phyloP scores from a whole-genome alignment of 106 monocot species.

The Iris macrosiphon region DNA sequence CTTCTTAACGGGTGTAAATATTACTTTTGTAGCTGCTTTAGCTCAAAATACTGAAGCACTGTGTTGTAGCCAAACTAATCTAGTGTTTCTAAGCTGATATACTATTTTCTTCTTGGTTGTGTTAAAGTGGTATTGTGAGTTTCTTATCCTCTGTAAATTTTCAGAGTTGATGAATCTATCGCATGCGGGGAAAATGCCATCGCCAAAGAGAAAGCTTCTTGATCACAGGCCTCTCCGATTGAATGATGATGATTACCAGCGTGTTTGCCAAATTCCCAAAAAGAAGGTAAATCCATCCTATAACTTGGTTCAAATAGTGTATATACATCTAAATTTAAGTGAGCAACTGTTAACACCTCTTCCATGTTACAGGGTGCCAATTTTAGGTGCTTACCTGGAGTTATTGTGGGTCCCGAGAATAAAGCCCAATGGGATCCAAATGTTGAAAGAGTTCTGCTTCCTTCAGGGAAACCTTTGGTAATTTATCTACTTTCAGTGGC shows the following conservation, averaged over 20 bases:
- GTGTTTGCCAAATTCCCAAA: conserved; percentile 4
- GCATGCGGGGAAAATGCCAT: background rate
- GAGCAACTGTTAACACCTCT: background rate
- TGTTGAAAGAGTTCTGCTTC: conserved; percentile 11
- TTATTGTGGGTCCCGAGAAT: conserved; percentile 6
- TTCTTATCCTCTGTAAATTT: background rate
- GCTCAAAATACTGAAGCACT: no score
- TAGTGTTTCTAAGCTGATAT: no score
- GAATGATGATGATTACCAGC: conserved; percentile 8
- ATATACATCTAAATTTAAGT: background rate
- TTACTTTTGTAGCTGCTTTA: no score
- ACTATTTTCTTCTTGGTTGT: no score
- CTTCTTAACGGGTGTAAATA: no score
- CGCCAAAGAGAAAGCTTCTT: background rate
- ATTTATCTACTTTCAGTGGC: background rate
- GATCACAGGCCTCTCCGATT: conserved; percentile 9
- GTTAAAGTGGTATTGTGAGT: background rate
- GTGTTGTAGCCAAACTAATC: no score
- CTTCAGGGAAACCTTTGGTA: conserved; percentile 26
- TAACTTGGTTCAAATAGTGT: background rate
- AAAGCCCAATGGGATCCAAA: conserved; percentile 4
- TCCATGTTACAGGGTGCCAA: conserved; percentile 9
- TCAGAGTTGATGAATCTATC: background rate
- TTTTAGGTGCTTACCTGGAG: conserved; percentile 9
- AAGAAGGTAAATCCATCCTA: background rate